phyloP scores from a whole-genome alignment of 225 moss, liverwort and hornwort genomes.

The Marchantia polymorpha region DNA sequence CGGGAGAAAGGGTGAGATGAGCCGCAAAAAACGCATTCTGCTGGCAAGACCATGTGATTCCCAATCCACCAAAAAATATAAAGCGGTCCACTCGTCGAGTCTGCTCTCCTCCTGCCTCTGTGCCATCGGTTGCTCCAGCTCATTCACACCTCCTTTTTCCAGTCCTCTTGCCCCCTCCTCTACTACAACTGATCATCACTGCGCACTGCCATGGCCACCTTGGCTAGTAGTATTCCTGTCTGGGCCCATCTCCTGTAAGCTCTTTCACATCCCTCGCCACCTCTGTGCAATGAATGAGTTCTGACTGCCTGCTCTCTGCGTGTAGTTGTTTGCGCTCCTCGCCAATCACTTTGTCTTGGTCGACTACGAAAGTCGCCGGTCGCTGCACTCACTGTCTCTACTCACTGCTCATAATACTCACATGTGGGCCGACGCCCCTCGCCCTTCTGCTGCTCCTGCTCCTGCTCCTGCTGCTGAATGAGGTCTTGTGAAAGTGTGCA shows the following conservation, averaged over 20 bases:
- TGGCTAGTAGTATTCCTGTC: constrained; percentile 41
- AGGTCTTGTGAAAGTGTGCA: background rate
- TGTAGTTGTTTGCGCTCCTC: background rate
- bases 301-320: constrained; percentile 3
- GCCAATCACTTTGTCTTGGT: background rate
- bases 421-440: background rate
- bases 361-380: background rate
- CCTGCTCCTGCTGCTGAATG: background rate
- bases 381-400: background rate
- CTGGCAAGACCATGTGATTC: constrained; percentile 30
- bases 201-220: constrained; percentile 37
- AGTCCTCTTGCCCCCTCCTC: background rate
- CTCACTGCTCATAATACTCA: background rate
- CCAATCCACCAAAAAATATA: constrained; percentile 28
- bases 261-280: background rate
- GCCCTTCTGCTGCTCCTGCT: background rate
- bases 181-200: background rate
- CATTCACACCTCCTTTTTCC: constrained; percentile 4
- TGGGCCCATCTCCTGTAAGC: constrained; percentile 56
- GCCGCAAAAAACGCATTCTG: constrained; percentile 22
- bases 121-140: constrained; percentile 9
- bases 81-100: constrained; percentile 6
- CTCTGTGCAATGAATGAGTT: background rate
- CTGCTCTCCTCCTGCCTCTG: constrained; percentile 9
- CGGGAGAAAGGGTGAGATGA: background rate